phyloP scores from a whole-genome alignment of 148 eudicot species.

The Amaranthus palmeri region DNA sequence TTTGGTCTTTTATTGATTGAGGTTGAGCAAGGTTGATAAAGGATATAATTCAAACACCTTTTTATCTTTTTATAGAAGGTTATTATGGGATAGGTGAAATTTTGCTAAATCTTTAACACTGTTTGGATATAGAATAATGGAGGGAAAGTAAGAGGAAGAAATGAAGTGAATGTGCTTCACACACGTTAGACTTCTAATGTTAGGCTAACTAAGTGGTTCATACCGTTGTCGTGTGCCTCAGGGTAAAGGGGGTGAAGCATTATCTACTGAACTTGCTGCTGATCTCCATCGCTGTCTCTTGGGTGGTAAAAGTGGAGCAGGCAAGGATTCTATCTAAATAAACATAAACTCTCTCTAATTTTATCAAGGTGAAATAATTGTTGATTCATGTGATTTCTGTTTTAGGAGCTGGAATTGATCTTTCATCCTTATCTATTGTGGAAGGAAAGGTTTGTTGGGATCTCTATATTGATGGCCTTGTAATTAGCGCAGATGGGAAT shows the following conservation, averaged over 20 bases:
- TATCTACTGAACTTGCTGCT: conserved; percentile 67
- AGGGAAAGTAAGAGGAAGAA: not conserved
- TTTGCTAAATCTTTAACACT: no score
- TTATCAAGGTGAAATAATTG: not conserved
- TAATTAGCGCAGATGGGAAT: conserved; percentile 89
- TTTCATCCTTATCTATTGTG: conserved; percentile 66
- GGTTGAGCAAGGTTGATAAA: no score
- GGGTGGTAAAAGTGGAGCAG: conserved; percentile 45
- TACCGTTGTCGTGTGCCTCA: conserved; percentile 18
- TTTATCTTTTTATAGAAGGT: no score
- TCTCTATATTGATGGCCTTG: conserved; percentile 88
- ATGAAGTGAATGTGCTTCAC: not conserved
- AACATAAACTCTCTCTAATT: not conserved
- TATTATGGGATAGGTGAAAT: no score
- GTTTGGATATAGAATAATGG: no score
- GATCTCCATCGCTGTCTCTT: conserved; percentile 74
- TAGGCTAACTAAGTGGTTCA: not conserved
- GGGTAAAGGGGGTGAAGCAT: conserved; percentile 98
- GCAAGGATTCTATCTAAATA: conserved; percentile 1
- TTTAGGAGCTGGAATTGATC: conserved; percentile 92
- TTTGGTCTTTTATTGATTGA: no score
- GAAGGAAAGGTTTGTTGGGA: conserved; percentile 96
- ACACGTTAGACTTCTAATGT: not conserved
- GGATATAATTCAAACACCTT: no score
- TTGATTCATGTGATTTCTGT: conserved; percentile 4